These are phyloP conservation scores for Schoenoplectus triqueter DNA, from an alignment of 202 grass and related monocot genomes.

Conservation along the genomic window DNA sequence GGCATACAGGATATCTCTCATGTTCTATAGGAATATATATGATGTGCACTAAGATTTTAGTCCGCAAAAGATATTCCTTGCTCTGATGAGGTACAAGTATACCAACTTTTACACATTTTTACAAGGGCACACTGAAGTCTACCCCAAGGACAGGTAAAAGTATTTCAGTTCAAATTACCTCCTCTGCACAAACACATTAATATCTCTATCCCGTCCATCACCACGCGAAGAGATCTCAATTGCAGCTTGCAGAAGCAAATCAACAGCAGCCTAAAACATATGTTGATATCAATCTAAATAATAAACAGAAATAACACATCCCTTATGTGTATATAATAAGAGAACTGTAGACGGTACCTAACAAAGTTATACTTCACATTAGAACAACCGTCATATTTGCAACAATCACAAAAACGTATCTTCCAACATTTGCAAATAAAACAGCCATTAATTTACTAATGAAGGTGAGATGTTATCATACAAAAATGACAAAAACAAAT, in stretches of 20 bases:
- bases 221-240: constrained; percentile 88
- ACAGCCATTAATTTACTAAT: constrained; percentile 14
- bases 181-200: constrained; percentile 83
- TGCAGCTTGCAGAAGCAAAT: constrained; percentile 84
- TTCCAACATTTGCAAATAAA: neutral
- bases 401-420: neutral
- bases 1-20: neutral
- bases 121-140: neutral
- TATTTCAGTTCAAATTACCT: constrained; percentile 48
- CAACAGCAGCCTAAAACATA: constrained; percentile 81
- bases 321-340: constrained; percentile 27
- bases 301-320: constrained; percentile 36
- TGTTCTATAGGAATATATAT: neutral
- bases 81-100: neutral
- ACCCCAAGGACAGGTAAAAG: neutral
- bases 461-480: neutral
- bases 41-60: constrained; percentile 7
- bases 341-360: constrained; percentile 36
- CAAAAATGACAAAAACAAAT: constrained; percentile 2
- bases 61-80: neutral
- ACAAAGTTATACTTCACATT: constrained; percentile 36
- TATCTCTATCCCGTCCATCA: constrained; percentile 85
- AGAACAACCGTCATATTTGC: constrained; percentile 12
- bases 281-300: constrained; percentile 42
- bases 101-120: neutral